phyloP scores from a whole-genome alignment of 2,329 filamentous ascomycete genomes.

The Bipolaris gigantea region DNA sequence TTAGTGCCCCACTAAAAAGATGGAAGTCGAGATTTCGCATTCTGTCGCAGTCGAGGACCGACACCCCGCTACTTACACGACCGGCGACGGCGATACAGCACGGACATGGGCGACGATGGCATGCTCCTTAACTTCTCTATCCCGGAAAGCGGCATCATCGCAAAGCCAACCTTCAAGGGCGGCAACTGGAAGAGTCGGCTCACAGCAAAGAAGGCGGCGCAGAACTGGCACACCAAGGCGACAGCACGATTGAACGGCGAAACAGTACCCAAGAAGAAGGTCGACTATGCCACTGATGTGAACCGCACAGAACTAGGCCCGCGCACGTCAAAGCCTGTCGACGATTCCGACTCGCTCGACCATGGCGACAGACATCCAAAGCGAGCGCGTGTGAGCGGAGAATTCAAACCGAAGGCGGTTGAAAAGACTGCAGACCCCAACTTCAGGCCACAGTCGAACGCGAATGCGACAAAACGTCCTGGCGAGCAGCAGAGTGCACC shows the following conservation, averaged over 20 bases:
- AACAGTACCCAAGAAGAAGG: conserved; percentile 23
- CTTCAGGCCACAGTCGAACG: conserved; percentile 38
- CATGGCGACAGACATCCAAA: conserved; percentile 36
- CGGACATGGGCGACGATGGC: conserved; percentile 85
- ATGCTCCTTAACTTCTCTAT: conserved; percentile 93
- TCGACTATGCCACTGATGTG: conserved; percentile 30
- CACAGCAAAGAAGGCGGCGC: conserved; percentile 71
- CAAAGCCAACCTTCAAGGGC: conserved; percentile 72
- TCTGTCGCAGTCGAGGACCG: conserved; percentile 2
- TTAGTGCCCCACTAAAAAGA: conserved; percentile 28
- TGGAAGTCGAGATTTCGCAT: conserved; percentile 15
- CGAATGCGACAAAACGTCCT: conserved; percentile 30
- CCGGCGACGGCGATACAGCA: conserved; percentile 1
- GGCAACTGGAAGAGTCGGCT: conserved; percentile 92
- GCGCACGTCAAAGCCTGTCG: conserved; percentile 20
- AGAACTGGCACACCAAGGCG: conserved; percentile 55
- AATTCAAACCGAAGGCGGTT: conserved; percentile 38
- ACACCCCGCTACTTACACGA: conserved; percentile 8
- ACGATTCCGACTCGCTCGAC: conserved; percentile 20
- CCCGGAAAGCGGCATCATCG: conserved; percentile 65
- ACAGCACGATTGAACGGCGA: conserved; percentile 38
- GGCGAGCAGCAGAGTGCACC: conserved; percentile 40
- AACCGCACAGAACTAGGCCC: conserved; percentile 38
- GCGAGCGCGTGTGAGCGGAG: conserved; percentile 42
- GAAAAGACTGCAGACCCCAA: conserved; percentile 23